These are phyloP conservation scores for Sporisorium sorghi DNA, from an alignment of 1,284 basidiomycete genomes.

Conservation along the genomic window DNA sequence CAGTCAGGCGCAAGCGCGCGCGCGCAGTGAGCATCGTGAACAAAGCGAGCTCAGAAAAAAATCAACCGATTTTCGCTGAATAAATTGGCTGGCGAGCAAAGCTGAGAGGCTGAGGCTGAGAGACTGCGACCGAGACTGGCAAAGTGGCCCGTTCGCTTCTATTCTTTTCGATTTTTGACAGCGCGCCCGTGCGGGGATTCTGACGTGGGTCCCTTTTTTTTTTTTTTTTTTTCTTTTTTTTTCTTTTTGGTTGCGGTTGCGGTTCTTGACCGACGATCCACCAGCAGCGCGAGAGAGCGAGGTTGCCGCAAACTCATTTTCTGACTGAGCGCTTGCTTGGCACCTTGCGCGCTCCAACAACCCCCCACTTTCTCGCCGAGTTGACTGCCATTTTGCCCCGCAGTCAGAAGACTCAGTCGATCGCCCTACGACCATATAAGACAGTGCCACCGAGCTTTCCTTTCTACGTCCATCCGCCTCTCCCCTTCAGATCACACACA, in stretches of 20 bases:
- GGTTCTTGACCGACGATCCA: constrained; percentile 38
- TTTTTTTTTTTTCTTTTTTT: neutral
- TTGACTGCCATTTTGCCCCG: constrained; percentile 15
- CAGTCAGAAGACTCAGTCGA: constrained; percentile 11
- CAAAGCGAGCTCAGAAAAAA: neutral
- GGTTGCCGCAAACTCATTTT: constrained; percentile 17
- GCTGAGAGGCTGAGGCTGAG: neutral
- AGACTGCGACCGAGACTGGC: neutral
- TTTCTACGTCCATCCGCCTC: neutral
- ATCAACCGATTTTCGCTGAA: constrained; percentile 4
- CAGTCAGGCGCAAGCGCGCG: constrained; percentile 5
- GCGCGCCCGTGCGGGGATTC: neutral
- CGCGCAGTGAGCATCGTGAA: neutral
- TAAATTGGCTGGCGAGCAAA: neutral
- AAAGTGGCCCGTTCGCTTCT: constrained; percentile 7
- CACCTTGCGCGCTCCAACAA: too few species aligned
- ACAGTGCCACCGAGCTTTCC: neutral
- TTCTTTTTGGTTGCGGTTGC: neutral
- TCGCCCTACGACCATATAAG: constrained; percentile 13
- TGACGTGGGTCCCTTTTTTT: too few species aligned
- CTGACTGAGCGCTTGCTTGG: neutral
- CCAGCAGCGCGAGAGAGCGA: too few species aligned
- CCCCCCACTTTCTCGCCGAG: too few species aligned
- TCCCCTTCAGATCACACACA: neutral
- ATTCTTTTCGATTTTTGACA: neutral